Evolutionary conservation across 106 monocot genomes (phyloP).

Genomic region (Dioscorea dumetorum): DNA sequence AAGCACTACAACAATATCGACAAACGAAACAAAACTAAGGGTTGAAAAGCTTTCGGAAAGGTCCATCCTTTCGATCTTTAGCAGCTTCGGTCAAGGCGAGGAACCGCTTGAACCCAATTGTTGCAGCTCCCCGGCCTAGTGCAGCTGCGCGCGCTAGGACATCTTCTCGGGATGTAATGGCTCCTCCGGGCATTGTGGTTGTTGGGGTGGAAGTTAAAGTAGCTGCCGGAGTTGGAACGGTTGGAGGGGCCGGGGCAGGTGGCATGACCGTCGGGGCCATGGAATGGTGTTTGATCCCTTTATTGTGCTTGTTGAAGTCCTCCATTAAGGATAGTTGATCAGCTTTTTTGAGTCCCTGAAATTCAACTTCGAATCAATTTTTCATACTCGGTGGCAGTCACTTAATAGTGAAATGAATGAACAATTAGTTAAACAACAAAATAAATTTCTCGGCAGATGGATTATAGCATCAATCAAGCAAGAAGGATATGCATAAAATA

Average conservation of each 20-base stretch:
- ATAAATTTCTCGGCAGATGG: no score
- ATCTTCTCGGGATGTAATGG: conserved; percentile 67
- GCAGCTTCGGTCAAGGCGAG: conserved; percentile 97
- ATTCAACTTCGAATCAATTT: neutral
- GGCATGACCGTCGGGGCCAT: conserved; percentile 37
- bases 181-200: conserved; percentile 9
- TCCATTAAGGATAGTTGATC: conserved; percentile 90
- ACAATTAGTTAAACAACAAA: no score
- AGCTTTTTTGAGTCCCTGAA: conserved; percentile 81
- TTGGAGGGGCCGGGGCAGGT: conserved; percentile 17
- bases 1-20: no score
- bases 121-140: conserved; percentile 98
- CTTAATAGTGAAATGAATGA: no score
- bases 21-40: conserved; percentile 17
- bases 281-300: conserved; percentile 50
- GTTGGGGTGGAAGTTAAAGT: conserved; percentile 4
- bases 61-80: conserved; percentile 91
- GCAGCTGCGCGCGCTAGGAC: conserved; percentile 97
- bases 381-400: no score
- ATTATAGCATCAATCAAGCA: no score
- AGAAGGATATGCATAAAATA: no score
- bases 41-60: conserved; percentile 91
- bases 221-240: conserved; percentile 11
- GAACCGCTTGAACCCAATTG: conserved; percentile 97
- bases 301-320: conserved; percentile 79